Evolutionary conservation across 2,329 filamentous ascomycete genomes (phyloP).

Genomic region (Orbilia oligospora): DNA sequence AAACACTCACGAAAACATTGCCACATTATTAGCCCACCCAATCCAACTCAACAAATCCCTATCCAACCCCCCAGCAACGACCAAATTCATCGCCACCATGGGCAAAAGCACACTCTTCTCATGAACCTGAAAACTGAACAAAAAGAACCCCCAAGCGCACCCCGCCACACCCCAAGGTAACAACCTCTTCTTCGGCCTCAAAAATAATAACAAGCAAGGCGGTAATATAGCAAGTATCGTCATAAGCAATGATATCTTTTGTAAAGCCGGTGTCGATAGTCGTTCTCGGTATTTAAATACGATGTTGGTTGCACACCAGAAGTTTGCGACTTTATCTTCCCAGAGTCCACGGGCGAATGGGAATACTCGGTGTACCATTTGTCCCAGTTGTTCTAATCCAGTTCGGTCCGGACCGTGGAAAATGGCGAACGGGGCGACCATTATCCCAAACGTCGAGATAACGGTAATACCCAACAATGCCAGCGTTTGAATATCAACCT

Average conservation of each 20-base stretch:
- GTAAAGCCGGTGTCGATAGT: constrained; percentile 80
- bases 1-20: constrained; percentile 62
- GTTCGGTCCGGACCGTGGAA: constrained; percentile 78
- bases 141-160: constrained; percentile 95
- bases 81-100: constrained; percentile 90
- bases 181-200: constrained; percentile 81
- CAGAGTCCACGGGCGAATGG: constrained; percentile 96
- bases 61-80: constrained; percentile 84
- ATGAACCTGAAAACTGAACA: constrained; percentile 98
- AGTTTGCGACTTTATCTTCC: constrained; percentile 98
- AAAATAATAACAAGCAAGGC: constrained; percentile 83
- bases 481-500: constrained; percentile 80
- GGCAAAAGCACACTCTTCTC: constrained; percentile 97
- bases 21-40: constrained; percentile 83
- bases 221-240: constrained; percentile 84
- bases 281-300: constrained; percentile 83
- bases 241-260: constrained; percentile 76
- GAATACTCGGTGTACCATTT: constrained; percentile 92
- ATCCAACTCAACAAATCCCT: constrained; percentile 88
- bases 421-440: constrained; percentile 73
- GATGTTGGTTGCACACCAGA: constrained; percentile 94
- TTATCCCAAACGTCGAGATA: constrained; percentile 77
- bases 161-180: constrained; percentile 85
- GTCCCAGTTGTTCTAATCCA: constrained; percentile 81
- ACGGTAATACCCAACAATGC: constrained; percentile 77